Base-by-base conservation (phyloP, 2,329 filamentous ascomycete genomes). In the Elsinoe fawcettii region DNA sequence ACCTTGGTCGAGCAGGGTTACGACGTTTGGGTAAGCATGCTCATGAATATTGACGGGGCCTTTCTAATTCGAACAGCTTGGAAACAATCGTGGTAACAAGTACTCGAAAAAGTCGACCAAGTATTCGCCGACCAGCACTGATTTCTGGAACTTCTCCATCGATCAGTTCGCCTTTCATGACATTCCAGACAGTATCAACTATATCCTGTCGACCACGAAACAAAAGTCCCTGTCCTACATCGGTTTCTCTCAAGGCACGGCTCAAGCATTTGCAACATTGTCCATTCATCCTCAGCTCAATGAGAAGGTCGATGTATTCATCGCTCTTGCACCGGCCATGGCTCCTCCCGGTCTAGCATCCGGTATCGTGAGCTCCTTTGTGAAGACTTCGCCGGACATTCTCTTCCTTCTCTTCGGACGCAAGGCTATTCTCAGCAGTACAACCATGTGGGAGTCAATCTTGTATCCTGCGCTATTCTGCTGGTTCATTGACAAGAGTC, bases 81-180 rank as follows among this genome's bases (percentile, higher is more conserved):
- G 93, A 53, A 99, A 99, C 71, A 99, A 99, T 67, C 85, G 93
- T 34, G 93, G 93, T 51, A 99, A 99, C 79, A 99, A 99, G 70
- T 99, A 99, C 74, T 96, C 90, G 46, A 99, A 97, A 72, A 99
- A 99, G 74, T 91, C 85, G 2, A 82, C 91, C 54, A 80, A 85
- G 59, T 77, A 78, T 61, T 86, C 89, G 0, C 91, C 93, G 0
- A 86, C 83, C 0, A 86, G 87, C 2, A 75, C 80, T 36, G 78
- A 82, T 12, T 99, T 99, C 71, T 99, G 93, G 93, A 86, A 96
- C 70, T 99, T 99, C 69, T 96, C 90, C 54, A 97, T 99, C 68
- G 93, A 99, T 69, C 88, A 99, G 68, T 99, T 99, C 69, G 93
- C 93, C 49, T 95, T 99, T 66, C 84, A 97, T 69, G 93, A 99